A percentile compares a stretch with the other conserved stretches of the same genome.
These are phyloP conservation scores for Periconia digitata DNA, from an alignment of 2,329 filamentous ascomycete genomes.

Conservation along the genomic window DNA sequence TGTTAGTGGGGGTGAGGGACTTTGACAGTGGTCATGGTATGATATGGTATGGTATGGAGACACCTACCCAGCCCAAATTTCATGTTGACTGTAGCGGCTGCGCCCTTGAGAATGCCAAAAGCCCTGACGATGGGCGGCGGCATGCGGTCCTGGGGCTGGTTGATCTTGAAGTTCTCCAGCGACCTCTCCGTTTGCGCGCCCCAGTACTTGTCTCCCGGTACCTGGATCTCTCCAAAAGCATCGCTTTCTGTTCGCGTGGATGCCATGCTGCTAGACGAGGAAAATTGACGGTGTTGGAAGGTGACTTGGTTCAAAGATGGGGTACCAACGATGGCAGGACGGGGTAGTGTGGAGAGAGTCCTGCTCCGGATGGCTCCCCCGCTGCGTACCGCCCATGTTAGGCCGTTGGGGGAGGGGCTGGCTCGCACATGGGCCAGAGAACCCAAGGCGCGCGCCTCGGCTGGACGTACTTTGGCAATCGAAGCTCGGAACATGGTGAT, in stretches of 20 bases:
- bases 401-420: slow-evolving; percentile 28
- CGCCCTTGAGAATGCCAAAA: slow-evolving; percentile 96
- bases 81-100: slow-evolving; percentile 94
- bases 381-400: slow-evolving; percentile 12
- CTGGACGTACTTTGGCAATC: slow-evolving; percentile 31
- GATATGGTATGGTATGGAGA: too few species aligned
- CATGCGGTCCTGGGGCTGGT: slow-evolving; percentile 99
- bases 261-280: slow-evolving; percentile 38
- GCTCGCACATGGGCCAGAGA: slow-evolving; percentile 39
- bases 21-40: not conserved
- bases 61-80: slow-evolving; percentile 79
- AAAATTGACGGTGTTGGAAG: slow-evolving; percentile 33
- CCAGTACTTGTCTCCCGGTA: slow-evolving; percentile 94
- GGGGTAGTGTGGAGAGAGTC: slow-evolving; percentile 30
- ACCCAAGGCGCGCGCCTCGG: slow-evolving; percentile 38
- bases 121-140: slow-evolving; percentile 87
- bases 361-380: slow-evolving; percentile 20
- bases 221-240: slow-evolving; percentile 96
- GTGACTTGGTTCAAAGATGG: slow-evolving; percentile 16
- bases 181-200: slow-evolving; percentile 96
- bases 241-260: slow-evolving; percentile 84
- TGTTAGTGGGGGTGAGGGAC: slow-evolving; percentile 22
- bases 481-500: slow-evolving; percentile 39
- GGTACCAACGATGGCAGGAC: slow-evolving; percentile 14
- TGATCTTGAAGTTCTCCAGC: slow-evolving; percentile 97